Evolutionary conservation across 225 moss, liverwort and hornwort genomes (phyloP), one percentile per base, ranked within the genome.

Genomic region (Pseudoscleropodium purum): DNA sequence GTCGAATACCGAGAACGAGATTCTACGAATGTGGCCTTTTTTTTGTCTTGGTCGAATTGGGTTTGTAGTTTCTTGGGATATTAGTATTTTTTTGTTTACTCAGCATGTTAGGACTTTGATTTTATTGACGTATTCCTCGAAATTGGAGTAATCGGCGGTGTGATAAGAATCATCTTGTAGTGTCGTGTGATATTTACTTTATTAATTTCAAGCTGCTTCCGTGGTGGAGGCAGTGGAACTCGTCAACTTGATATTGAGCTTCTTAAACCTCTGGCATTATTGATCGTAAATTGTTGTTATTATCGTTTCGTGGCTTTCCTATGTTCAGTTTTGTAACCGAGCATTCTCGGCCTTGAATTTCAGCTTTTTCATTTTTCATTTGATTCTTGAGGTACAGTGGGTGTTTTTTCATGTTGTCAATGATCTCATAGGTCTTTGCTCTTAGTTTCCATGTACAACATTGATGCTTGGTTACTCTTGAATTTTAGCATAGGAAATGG

Each of bases 301-400:
- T 47, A 30, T 49, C 75, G 26, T 49, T 85, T 57, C 64, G 73
- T 88, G 69, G 82, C 49, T 87, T 87, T 78, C 60, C 68, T 85
- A 45, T 91, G 86, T 90, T 88, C 92, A 94, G 94, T 74, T 88
- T 73, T 82, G 41, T 92, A 88, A 87, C 88, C 52, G 89, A 88
- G 85, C 74, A 31, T 76, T 52, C 57, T 90, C 80, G 66, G 74
- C 80, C 79, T 86, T 78, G 86, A 79, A 49, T 73, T 87, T 83
- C 90, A 68, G 73, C 85, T 80, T 72, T 81, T 57, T 68, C 54
- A 67, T 33, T 86, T 85, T 84, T 45, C 54, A 64, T 36, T 79
- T 77, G 27, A 78, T 79, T 84, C 52, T 52, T 84, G 67, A 92
- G 91, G 92, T 90, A 77, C 45, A 81, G 75, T 84, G 47, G 65